These are phyloP conservation scores for Cornus florida DNA, from an alignment of 148 eudicot genomes.

Conservation along the genomic window DNA sequence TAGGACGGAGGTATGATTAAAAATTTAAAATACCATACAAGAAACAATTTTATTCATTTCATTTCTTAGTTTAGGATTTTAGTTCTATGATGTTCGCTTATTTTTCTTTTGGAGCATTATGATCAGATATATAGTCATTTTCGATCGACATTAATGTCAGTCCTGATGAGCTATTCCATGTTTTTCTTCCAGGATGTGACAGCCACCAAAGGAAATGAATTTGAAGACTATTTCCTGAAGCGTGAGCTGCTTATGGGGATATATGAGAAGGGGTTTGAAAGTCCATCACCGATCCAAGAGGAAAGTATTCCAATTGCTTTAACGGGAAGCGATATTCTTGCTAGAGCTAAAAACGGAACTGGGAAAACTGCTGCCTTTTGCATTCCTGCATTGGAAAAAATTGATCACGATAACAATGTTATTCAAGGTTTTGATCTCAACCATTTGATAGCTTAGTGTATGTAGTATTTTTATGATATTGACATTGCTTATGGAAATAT, in stretches of 20 bases:
- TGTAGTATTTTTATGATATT: neutral
- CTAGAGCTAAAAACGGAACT: constrained; percentile 91
- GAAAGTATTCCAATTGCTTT: constrained; percentile 87
- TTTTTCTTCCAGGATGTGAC: constrained; percentile 71
- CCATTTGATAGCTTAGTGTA: neutral
- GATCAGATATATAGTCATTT: neutral
- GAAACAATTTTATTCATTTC: neutral
- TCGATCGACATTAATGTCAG: neutral
- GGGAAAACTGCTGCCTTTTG: constrained; percentile 96
- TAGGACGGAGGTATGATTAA: constrained; percentile 69
- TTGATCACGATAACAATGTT: constrained; percentile 74
- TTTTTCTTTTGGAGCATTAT: neutral
- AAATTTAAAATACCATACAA: neutral
- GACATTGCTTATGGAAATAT: neutral
- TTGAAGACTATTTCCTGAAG: constrained; percentile 85
- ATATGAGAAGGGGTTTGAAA: constrained; percentile 85
- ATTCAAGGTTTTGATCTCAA: constrained; percentile 69
- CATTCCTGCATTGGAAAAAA: constrained; percentile 78
- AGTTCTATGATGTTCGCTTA: neutral
- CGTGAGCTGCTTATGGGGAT: constrained; percentile 85
- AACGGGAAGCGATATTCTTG: constrained; percentile 87
- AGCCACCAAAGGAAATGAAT: constrained; percentile 95
- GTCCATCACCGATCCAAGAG: constrained; percentile 86
- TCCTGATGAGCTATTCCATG: neutral
- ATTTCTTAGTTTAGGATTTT: neutral